Conservation (phyloP, 257 asterid species). For the Gynochthodes officinalis region DNA sequence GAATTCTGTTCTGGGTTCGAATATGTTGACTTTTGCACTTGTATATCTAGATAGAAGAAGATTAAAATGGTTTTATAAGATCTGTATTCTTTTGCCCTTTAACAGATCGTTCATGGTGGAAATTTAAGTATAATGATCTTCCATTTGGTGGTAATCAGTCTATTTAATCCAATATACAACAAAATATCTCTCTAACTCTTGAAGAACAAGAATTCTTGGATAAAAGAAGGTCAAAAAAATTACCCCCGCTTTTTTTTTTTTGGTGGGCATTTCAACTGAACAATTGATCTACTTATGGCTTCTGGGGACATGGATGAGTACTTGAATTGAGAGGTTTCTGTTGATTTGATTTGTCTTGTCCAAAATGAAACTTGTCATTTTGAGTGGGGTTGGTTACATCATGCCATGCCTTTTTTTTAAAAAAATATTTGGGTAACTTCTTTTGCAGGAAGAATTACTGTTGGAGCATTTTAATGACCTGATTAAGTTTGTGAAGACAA, state of each 20-base stretch:
- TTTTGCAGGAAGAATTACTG: slow-evolving; percentile 81
- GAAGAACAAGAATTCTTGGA: background rate
- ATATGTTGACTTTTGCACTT: background rate
- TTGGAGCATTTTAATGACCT: slow-evolving; percentile 84
- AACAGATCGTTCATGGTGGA: background rate
- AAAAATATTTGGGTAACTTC: no score
- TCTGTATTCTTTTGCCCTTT: background rate
- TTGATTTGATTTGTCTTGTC: background rate
- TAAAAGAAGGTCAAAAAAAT: background rate
- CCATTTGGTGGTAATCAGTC: background rate
- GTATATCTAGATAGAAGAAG: background rate
- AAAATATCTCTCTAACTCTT: background rate
- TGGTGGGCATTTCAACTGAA: background rate
- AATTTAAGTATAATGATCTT: background rate
- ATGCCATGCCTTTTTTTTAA: background rate
- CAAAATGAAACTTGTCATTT: background rate
- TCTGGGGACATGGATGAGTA: background rate
- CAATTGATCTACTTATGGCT: background rate
- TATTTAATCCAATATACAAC: background rate
- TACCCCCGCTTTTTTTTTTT: no score
- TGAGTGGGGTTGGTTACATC: background rate
- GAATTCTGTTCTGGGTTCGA: background rate
- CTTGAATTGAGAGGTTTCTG: background rate
- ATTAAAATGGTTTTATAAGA: background rate
- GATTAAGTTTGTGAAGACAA: slow-evolving; percentile 84